Evolutionary conservation across 352 stramenopile genomes (phyloP), one percentile per base, ranked within the genome.

Genomic region (Saprolegnia parasitica): DNA sequence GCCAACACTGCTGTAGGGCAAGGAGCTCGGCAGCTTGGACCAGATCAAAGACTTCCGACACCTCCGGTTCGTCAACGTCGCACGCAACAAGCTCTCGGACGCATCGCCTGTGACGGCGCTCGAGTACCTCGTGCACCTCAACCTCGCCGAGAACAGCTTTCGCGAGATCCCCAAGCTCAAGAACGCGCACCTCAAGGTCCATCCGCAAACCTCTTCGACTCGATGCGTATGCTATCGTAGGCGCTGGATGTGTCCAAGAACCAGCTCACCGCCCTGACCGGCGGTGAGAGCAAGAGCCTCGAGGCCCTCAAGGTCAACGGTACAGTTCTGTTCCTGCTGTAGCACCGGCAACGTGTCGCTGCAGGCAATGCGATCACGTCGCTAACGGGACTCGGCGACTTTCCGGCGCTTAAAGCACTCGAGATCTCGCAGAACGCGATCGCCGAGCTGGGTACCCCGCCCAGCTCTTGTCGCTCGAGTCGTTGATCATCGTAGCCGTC

Each of bases 41-140:
- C 73, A 80, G 20, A 86, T 91, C 47, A 76, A 74, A 26, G 76
- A 72, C 68, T 93, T 90, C 62, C 67, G 72, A 58, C 83, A 91
- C 54, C 68, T 93, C 47, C 81, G 83, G 40, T 91, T 86, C 56
- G 80, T 91, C 24, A 90, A 91, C 61, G 64, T 90, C 13, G 72
- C 83, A 18, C 78, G 79, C 57, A 93, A 93, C 71, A 77, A 87
- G 47, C 84, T 93, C 47, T 29, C 49, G 10, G 82, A 93, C 49
- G 74, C 76, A 0, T 50, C 75, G 11, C 77, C 80, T 4, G 73
- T 93, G 26, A 68, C 70, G 4, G 79, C 85, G 29, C 67, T 93
- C 16, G 78, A 77, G 62, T 86, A 88, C 67, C 76, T 93, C 29
- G 76, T 91, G 15, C 72, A 65, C 24, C 72, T 79, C 4, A 81